Conservation (phyloP, 495 filamentous ascomycete species). For the Annulohypoxylon bovei region DNA sequence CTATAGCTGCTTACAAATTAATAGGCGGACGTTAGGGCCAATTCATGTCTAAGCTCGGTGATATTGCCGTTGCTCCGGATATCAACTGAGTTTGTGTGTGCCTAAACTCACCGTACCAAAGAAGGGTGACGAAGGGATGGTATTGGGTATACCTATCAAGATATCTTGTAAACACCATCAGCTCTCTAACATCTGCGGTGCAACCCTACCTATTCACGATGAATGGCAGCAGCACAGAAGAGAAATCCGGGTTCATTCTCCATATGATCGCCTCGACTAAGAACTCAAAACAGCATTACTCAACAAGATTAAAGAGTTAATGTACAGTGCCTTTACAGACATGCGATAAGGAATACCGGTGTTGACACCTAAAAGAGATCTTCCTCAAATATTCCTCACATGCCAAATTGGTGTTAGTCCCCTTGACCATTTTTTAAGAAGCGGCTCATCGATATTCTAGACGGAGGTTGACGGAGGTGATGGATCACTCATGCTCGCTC, state of each 20-base stretch:
- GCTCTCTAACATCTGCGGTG: constrained; percentile 2
- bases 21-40: background rate
- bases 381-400: background rate
- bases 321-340: background rate
- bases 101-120: background rate
- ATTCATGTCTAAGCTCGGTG: background rate
- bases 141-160: constrained; percentile 3
- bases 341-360: background rate
- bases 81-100: background rate
- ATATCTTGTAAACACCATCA: constrained; percentile 3
- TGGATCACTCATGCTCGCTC: background rate
- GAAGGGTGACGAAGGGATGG: background rate
- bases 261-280: constrained; percentile 3
- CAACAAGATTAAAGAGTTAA: background rate
- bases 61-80: constrained; percentile 1
- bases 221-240: background rate
- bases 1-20: background rate
- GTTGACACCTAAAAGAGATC: background rate
- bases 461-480: constrained; percentile 2
- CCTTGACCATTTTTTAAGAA: background rate
- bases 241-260: constrained; percentile 15
- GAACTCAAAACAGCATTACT: background rate
- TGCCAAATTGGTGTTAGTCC: background rate
- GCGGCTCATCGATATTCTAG: background rate
- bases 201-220: constrained; percentile 12